Evolutionary conservation across 2,329 filamentous ascomycete species (phyloP), one percentile per base, ranked within the genome.

Genomic region (Xylariaceae sp.): DNA sequence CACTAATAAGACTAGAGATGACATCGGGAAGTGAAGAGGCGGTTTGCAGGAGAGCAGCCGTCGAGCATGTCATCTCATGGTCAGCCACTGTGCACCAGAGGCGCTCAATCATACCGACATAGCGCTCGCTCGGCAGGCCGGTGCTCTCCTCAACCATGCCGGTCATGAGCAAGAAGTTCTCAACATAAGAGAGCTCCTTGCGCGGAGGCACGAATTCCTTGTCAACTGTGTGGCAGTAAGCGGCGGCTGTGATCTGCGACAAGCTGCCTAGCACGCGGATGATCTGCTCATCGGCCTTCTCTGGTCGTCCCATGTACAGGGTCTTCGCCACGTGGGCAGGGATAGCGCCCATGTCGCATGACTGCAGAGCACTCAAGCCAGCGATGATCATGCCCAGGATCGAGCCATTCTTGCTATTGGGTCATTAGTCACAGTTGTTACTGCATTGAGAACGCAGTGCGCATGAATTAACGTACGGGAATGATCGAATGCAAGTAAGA

Each of bases 11-110:
- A 7, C 41, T 40, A 4, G 55, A 54, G 36, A 55, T 50, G 4
- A 45, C 29, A 27, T 57, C 55, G 2, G 49, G 44, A 16, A 57
- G 37, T 6, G 49, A 44, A 11, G 55, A 57, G 2, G 48, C 53
- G 6, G 54, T 49, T 6, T 55, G 49, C 7, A 57, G 40, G 2
- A 55, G 35, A 7, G 54, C 53, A 6, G 53, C 53, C 1, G 54
- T 57, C 10, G 50, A 54, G 27, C 47, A 49, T 5, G 53, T 55
- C 50, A 57, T 54, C 33, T 57, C 55, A 20, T 57, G 55, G 17
- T 55, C 55, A 5, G 53, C 53, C 6, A 53, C 45, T 2, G 39
- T 37, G 1, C 45, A 38, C 55, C 53, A 54, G 6, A 57, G 42
- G 6, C 48, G 49, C 40, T 54, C 51, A 22, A 56, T 33, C 2